Conservation (phyloP, 108 stramenopile species). For the Nannochloropsis salina region DNA sequence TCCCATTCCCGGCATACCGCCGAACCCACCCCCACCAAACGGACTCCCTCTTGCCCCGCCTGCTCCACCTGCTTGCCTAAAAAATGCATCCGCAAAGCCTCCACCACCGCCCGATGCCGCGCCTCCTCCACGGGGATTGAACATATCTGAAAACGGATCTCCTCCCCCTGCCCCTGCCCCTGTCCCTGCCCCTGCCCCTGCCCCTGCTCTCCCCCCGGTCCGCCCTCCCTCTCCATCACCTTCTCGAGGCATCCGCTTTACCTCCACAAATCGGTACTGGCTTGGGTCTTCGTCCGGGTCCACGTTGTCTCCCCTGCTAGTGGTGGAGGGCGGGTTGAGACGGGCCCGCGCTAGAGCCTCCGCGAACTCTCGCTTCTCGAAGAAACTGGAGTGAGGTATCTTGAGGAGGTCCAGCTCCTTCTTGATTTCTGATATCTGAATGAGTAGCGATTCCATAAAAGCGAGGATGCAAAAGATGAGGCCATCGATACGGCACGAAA, state of each 20-base stretch:
- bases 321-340: not conserved
- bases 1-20: slow-evolving; percentile 36
- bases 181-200: not conserved
- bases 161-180: not conserved
- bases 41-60: slow-evolving; percentile 25
- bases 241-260: not conserved
- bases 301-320: not conserved
- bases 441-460: not conserved
- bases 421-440: not conserved
- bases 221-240: not conserved
- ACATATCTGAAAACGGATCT: slow-evolving; percentile 8
- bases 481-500: no score
- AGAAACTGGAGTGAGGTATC: not conserved
- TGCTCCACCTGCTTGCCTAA: not conserved
- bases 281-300: slow-evolving; percentile 7
- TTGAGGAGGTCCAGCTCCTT: not conserved
- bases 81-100: not conserved
- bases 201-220: not conserved
- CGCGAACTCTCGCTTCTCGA: slow-evolving; percentile 1
- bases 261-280: not conserved
- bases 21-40: slow-evolving; percentile 22
- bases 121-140: not conserved
- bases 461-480: no score
- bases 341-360: slow-evolving; percentile 9
- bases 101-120: not conserved